phyloP scores from a whole-genome alignment of 257 asterid species.

The Anisodus acutangulus region DNA sequence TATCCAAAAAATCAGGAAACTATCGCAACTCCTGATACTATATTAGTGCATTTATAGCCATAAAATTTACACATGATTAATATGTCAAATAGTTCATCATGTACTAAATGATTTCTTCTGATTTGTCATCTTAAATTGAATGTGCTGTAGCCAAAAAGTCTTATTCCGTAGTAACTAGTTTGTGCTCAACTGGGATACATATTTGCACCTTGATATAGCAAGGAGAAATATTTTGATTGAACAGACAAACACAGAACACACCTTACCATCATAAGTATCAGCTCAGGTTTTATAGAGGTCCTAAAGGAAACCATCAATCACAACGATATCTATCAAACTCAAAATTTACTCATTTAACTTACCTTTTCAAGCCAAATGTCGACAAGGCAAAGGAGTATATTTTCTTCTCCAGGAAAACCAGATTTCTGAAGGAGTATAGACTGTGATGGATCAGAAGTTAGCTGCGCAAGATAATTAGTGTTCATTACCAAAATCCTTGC shows the following conservation, averaged over 20 bases:
- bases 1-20: not conserved
- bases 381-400: slow-evolving; percentile 86
- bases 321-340: slow-evolving; percentile 19
- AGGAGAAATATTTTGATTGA: slow-evolving; percentile 5
- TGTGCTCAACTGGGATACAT: slow-evolving; percentile 18
- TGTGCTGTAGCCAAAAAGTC: not conserved
- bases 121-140: not conserved
- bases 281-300: slow-evolving; percentile 4
- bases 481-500: slow-evolving; percentile 94
- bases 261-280: slow-evolving; percentile 7
- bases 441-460: slow-evolving; percentile 76
- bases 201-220: slow-evolving; percentile 14
- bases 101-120: not conserved
- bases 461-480: slow-evolving; percentile 83
- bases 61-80: slow-evolving; percentile 5
- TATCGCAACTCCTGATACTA: not conserved
- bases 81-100: slow-evolving; percentile 1
- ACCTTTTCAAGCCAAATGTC: slow-evolving; percentile 99
- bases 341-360: slow-evolving; percentile 31
- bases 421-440: slow-evolving; percentile 67
- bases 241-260: slow-evolving; percentile 23
- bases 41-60: slow-evolving; percentile 11
- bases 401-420: slow-evolving; percentile 81
- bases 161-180: not conserved
- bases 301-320: slow-evolving; percentile 9